phyloP scores from a whole-genome alignment of 108 stramenopile species.

The Nitzschia sp. region DNA sequence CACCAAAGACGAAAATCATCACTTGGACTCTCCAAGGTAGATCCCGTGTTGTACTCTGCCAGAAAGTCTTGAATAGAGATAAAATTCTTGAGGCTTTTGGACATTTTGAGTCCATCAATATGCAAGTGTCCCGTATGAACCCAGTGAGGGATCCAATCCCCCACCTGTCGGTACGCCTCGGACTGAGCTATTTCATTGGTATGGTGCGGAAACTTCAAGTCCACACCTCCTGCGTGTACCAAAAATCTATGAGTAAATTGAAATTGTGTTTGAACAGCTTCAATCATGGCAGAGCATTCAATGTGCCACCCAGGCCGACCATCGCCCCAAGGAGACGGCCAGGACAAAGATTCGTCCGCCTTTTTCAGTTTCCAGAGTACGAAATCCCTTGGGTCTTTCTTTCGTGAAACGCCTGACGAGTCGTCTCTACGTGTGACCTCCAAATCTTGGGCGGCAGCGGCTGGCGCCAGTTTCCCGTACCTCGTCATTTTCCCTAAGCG shows the following conservation, averaged over 20 bases:
- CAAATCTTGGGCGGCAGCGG: slow-evolving; percentile 63
- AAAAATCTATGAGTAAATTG: slow-evolving; percentile 49
- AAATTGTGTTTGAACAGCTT: slow-evolving; percentile 38
- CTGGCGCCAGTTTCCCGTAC: slow-evolving; percentile 92
- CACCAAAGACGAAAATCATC: slow-evolving; percentile 93
- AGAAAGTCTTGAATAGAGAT: slow-evolving; percentile 84
- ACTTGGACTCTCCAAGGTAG: slow-evolving; percentile 29
- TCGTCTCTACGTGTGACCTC: slow-evolving; percentile 2
- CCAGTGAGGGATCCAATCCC: slow-evolving; percentile 97
- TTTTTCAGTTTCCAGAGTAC: slow-evolving; percentile 94
- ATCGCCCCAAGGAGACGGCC: slow-evolving; percentile 91
- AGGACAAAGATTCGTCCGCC: slow-evolving; percentile 55
- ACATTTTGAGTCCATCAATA: slow-evolving; percentile 98
- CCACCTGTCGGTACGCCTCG: slow-evolving; percentile 56
- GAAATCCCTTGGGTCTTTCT: slow-evolving; percentile 93
- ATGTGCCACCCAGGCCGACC: slow-evolving; percentile 99
- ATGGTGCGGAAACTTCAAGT: slow-evolving; percentile 99
- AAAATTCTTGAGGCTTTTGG: slow-evolving; percentile 97
- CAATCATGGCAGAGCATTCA: slow-evolving; percentile 97
- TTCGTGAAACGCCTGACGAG: slow-evolving; percentile 9
- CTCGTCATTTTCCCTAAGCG: slow-evolving; percentile 35
- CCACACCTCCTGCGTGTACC: slow-evolving; percentile 94
- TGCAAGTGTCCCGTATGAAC: slow-evolving; percentile 97
- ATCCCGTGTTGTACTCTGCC: neutral
- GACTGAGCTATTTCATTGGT: slow-evolving; percentile 99